Base-by-base conservation (phyloP, 495 filamentous ascomycete species). In the Geopyxis carbonaria region DNA sequence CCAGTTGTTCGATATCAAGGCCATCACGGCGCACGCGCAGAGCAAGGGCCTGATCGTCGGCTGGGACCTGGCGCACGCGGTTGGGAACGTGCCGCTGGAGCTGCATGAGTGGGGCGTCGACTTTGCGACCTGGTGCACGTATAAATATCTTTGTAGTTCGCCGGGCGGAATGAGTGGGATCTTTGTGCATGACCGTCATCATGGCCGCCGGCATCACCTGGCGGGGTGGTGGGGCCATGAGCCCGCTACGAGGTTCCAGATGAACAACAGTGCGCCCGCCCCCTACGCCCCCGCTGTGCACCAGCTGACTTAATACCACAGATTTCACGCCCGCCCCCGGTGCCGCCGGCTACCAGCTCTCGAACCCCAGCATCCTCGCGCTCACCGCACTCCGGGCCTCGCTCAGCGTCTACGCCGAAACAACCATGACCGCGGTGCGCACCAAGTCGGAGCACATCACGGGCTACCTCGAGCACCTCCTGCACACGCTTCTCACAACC, bases 51-150 rank as follows among this genome's bases (percentile, higher is more conserved):
- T 97, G 40, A 62, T 78, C 23, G 72, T 93, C 25, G 80, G 86
- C 39, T 97, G 85, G 84, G 89, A 97, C 57, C 77, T 94, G 42
- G 89, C 89, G 3, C 89, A 97, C 60, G 89, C 86, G 7, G 82
- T 73, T 5, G 89, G 91, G 22, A 97, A 97, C 58, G 82, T 94
- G 3, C 71, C 76, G 8, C 61, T 94, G 10, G 59, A 65, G 16
- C 68, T 97, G 18, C 82, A 93, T 57, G 78, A 82, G 51, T 95
- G 91, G 91, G 70, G 85, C 38, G 86, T 94, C 20, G 89, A 97
- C 58, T 91, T 91, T 24, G 52, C 89, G 2, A 80, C 68, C n/a
- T 97, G 89, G 89, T 97, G 89, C 59, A 80, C 69, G 34, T 97
- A 97, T 64, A 97, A 97, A 60, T 97, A 97, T 56, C 67, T 97